Conservation (phyloP, 140 eudicot genomes). For the Cichorium intybus region DNA sequence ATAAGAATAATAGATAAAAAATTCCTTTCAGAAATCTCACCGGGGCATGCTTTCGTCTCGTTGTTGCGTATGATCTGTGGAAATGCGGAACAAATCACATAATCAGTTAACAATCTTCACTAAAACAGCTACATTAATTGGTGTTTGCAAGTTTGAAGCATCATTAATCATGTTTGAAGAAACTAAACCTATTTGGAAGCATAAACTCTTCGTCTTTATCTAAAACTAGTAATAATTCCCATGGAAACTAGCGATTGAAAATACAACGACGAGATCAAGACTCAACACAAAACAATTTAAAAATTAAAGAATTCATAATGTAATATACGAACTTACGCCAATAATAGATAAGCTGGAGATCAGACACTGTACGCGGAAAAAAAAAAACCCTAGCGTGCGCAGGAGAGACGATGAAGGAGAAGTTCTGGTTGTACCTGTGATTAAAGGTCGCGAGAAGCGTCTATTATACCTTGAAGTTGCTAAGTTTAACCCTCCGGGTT, state of each 20-base stretch:
- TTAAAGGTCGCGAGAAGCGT: not conserved
- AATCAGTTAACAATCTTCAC: slow-evolving; percentile 1
- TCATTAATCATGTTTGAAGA: not conserved
- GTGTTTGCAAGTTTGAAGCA: not conserved
- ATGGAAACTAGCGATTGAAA: not conserved
- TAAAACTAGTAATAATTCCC: not conserved
- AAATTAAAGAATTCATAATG: not conserved
- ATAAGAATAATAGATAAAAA: not conserved
- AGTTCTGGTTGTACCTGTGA: not conserved
- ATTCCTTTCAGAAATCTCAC: not conserved
- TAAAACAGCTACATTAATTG: not conserved
- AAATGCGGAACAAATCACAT: not conserved
- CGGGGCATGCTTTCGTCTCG: slow-evolving; percentile 27
- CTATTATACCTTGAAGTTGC: slow-evolving; percentile 4
- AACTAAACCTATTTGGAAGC: not conserved
- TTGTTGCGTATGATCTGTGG: slow-evolving; percentile 8
- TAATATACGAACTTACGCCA: slow-evolving; percentile 3
- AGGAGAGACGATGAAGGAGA: slow-evolving; percentile 15
- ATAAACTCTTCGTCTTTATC: not conserved
- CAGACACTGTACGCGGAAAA: slow-evolving; percentile 4
- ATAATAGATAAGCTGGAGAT: slow-evolving; percentile 1
- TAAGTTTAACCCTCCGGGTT: not conserved
- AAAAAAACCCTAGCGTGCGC: slow-evolving; percentile 23
- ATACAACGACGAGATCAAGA: not conserved
- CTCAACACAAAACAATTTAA: not conserved